These are phyloP conservation scores for Saccharomycopsis selenospora DNA, from an alignment of 805 yeast species.

Conservation along the genomic window DNA sequence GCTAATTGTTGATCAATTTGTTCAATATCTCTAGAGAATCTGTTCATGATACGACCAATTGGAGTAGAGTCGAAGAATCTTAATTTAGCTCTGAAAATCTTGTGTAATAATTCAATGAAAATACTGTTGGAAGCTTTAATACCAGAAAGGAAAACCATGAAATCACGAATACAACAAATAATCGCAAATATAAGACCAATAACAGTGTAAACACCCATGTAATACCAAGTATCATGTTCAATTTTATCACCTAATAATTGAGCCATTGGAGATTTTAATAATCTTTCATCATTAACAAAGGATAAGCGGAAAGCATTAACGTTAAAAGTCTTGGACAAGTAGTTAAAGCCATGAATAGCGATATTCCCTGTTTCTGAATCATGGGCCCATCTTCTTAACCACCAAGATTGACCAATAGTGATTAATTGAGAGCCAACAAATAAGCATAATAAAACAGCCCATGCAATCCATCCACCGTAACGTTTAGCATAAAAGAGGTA, in stretches of 20 bases:
- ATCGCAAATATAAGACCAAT: conserved; percentile 60
- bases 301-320: conserved; percentile 18
- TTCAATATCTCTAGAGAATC: conserved; percentile 93
- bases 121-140: conserved; percentile 70
- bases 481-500: conserved; percentile 60
- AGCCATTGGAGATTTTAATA: conserved; percentile 27
- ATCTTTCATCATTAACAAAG: conserved; percentile 20
- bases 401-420: conserved; percentile 73
- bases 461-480: conserved; percentile 58
- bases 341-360: conserved; percentile 25
- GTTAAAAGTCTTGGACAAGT: conserved; percentile 20
- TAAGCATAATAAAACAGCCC: conserved; percentile 41
- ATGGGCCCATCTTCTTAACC: conserved; percentile 82
- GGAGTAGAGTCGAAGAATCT: conserved; percentile 96
- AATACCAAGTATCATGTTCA: conserved; percentile 51
- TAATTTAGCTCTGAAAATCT: conserved; percentile 67
- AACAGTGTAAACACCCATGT: conserved; percentile 56
- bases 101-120: conserved; percentile 56
- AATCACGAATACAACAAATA: conserved; percentile 52
- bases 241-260: conserved; percentile 13
- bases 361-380: conserved; percentile 32
- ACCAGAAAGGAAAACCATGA: conserved; percentile 59
- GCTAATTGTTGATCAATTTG: conserved; percentile 89
- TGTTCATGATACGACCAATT: conserved; percentile 90
- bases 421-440: conserved; percentile 53